Base-by-base conservation (phyloP, 305 asterid species). In the Ilex paraguariensis region DNA sequence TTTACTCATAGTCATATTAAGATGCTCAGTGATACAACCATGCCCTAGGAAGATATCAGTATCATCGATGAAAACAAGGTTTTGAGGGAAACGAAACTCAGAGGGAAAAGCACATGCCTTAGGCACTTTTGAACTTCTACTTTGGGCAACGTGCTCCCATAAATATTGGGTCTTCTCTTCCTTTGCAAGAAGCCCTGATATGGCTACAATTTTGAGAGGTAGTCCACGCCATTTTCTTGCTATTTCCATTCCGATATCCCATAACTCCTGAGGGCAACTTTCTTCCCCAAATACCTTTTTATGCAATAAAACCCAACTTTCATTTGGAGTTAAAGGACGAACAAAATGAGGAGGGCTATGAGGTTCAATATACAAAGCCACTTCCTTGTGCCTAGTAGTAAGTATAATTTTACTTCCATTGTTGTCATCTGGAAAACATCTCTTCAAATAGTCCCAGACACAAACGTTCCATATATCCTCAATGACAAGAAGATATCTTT, bases 401-500 rank as follows among this genome's bases (percentile, higher is more conserved):
- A 74, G 39, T 3, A 74, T 7, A 12, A 74, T 57, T 12, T 69
- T 54, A 48, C 78, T 73, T 31, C 74, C 74, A 16, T 56, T 52
- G 21, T 36, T 4, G 57, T 62, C 70, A n/a, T 62, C 57, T 0
- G 66, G 77, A 21, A 68, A 54, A 12, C 4, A 60, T 33, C 48
- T 56, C 28, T 7, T 54, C 46, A 75, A 1, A 3, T 36, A 58
- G 59, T 62, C 56, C 75, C 72, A 69, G 3, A 10, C 65, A 21
- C 51, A 17, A 30, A 9, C 28, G n/a, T 49, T 13, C 78, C 81
- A 72, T 3, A 76, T 8, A 54, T 54, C 73, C 54, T 76, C 81
- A 30, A 72, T 40, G 3, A 76, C 61, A 6, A 72, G 14, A 9
- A 77, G 64, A 57, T 73, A 73, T 32, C 57, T 36, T 36, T 36